These are phyloP conservation scores for Fusarium albidum DNA, from an alignment of 2,329 filamentous ascomycete species.

Conservation along the genomic window DNA sequence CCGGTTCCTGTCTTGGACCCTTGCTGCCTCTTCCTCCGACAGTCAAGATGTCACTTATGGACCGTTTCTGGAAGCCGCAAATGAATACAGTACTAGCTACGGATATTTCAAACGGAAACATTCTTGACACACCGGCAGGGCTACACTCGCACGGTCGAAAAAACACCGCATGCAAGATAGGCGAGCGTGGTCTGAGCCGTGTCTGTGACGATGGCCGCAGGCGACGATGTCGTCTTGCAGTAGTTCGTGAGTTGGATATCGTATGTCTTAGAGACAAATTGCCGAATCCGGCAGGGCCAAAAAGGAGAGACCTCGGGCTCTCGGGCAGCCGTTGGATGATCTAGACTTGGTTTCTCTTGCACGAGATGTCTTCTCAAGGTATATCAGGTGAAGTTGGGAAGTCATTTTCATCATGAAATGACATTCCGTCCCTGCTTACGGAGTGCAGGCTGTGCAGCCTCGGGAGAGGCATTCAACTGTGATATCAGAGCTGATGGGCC, in stretches of 20 bases:
- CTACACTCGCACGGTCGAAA: constrained; percentile 6
- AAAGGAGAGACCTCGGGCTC: constrained; percentile 16
- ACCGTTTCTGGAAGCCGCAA: not conserved
- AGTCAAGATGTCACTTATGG: not conserved
- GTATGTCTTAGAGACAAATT: constrained; percentile 25
- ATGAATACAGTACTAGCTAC: too few species aligned
- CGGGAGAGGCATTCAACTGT: constrained; percentile 7
- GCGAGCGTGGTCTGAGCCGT: constrained; percentile 21
- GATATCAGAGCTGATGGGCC: constrained; percentile 4
- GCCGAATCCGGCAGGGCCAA: constrained; percentile 28
- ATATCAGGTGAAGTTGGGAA: not conserved
- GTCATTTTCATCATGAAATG: not conserved
- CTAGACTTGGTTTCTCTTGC: constrained; percentile 28
- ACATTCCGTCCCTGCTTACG: constrained; percentile 10
- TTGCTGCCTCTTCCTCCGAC: constrained; percentile 13
- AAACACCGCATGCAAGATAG: constrained; percentile 16
- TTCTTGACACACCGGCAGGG: not conserved
- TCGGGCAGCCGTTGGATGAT: constrained; percentile 30
- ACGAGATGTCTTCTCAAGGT: constrained; percentile 11
- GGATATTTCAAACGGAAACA: not conserved
- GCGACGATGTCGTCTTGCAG: constrained; percentile 30
- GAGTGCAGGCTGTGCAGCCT: not conserved
- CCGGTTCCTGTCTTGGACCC: constrained; percentile 20
- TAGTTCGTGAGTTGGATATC: constrained; percentile 29
- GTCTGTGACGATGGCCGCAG: constrained; percentile 33